Evolutionary conservation across 257 asterid genomes (phyloP), one percentile per base, ranked within the genome.

Genomic region (Rehmannia glutinosa): DNA sequence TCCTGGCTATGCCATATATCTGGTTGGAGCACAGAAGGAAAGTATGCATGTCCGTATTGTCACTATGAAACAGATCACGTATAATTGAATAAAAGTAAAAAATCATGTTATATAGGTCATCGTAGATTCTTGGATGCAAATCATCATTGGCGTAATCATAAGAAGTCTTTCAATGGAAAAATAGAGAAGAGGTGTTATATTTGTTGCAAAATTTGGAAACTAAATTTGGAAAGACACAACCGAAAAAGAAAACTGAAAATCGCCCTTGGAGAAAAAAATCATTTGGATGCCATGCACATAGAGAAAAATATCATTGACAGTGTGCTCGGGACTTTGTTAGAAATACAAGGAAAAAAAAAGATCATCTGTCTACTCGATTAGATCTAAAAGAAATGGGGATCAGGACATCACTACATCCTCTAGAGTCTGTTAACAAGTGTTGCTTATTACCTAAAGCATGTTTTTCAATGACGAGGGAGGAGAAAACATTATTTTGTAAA

Each of bases 201-300:
- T 16, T 16, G 54, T 15, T 47, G 25, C 8, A 47, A 8, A 19
- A 47, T n/a, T 41, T 5, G n/a, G 3, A 41, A 41, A 41, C 9
- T 1, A 41, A 11, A 1, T 41, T 41, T 41, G 47, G 43, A 11
- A 43, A 43, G 17, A 11, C 19, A 1, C 17, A 43, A 47, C n/a
- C n/a, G n/a, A 13, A 17, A 3, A 23, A 15, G 13, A 62, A 24
- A 39, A 12, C 10, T 41, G 68, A 41, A 25, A 5, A 13, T 4
- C 21, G 39, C 25, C 53, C 67, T 23, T 42, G 68, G 54, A 41
- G 12, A 8, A 62, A 62, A n/a, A 41, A 61, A 30, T 16, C 24
- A 56, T 56, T 7, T 56, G 5, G 63, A 56, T 36, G 16, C 28
- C 25, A 62, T 63, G 57, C 68, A 62, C 21, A 63, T 63, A 19